These are phyloP conservation scores for Monosporascus sp. DNA, from an alignment of 2,329 filamentous ascomycete genomes.

Conservation along the genomic window DNA sequence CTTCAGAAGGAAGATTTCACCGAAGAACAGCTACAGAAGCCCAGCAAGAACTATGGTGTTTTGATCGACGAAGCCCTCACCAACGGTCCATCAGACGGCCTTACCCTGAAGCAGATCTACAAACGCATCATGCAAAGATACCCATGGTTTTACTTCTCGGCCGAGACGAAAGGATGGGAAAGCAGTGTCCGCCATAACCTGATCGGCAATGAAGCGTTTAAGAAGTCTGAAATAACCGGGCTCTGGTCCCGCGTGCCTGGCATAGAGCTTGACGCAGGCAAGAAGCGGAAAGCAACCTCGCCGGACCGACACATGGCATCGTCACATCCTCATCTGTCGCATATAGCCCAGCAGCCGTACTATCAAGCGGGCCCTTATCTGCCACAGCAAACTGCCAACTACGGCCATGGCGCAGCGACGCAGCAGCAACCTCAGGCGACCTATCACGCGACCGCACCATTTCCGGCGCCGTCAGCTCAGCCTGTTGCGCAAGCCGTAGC, in stretches of 20 bases:
- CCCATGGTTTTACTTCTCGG: constrained; percentile 55
- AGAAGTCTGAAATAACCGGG: constrained; percentile 51
- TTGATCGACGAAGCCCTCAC: constrained; percentile 56
- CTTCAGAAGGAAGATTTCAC: constrained; percentile 52
- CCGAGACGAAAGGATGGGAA: constrained; percentile 61
- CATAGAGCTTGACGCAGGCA: constrained; percentile 55
- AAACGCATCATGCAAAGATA: constrained; percentile 55
- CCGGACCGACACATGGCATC: constrained; percentile 38
- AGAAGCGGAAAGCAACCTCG: constrained; percentile 53
- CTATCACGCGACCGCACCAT: constrained; percentile 13
- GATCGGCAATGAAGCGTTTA: constrained; percentile 57
- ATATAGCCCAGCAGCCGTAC: constrained; percentile 22
- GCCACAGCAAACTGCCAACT: constrained; percentile 16
- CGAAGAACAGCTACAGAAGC: constrained; percentile 54
- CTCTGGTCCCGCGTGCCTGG: constrained; percentile 54
- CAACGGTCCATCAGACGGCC: constrained; percentile 47
- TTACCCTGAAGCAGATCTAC: constrained; percentile 59
- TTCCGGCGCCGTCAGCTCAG: constrained; percentile 15
- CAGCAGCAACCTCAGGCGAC: constrained; percentile 17
- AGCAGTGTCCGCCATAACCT: constrained; percentile 61
- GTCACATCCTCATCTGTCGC: constrained; percentile 21
- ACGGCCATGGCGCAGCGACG: constrained; percentile 14
- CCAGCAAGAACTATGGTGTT: constrained; percentile 57
- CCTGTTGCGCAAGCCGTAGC: constrained; percentile 18
- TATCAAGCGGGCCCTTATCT: constrained; percentile 26